Base-by-base conservation (phyloP, 192 early-diverging fungal genomes). In the Podila verticillata region DNA sequence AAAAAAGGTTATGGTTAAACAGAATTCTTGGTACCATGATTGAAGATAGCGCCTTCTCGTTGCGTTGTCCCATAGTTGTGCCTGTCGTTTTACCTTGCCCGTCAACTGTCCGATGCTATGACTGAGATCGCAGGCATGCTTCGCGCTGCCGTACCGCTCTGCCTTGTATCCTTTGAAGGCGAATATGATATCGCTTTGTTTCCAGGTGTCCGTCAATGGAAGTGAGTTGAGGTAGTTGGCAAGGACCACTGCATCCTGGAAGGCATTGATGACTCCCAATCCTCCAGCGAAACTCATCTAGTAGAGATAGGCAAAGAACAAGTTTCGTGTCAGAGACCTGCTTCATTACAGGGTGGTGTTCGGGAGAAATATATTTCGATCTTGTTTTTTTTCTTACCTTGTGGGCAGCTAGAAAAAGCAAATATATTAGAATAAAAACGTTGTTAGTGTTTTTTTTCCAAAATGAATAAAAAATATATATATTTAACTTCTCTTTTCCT, bases 261-360 rank as follows among this genome's bases (percentile, higher is more conserved):
- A 54, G 24, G 51, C 51, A 54, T n/a, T 54, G 51, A 54, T 17
- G 3, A n/a, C 51, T 54, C 51, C 51, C 20, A 54, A 26, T 24
- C 51, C 51, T 19, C 51, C 51, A 54, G 51, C 51, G 7, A 54
- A 17, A 26, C 51, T 54, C 51, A 54, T 54, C 51, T 54, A 54
- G 2, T 19, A 24, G 2, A 5, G 51, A 17, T 39, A 39, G 1
- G 39, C 2, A 15, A 15, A 44, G 39, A 44, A 44, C 12, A 15
- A 44, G 15, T 44, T 44, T 17, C 36, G 1, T 17, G 39, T 44
- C 15, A 44, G 15, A 12, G 2, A 44, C 15, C 17, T 39, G 15
- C 13, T 10, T 44, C 9, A 36, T 36, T 1, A 9, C 7, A 9
- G 36, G 36, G 36, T 0, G 36, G 36, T 39, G 36, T 2, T 39